Conservation (phyloP, 163 green algal species). For the Scenedesmus sp. region DNA sequence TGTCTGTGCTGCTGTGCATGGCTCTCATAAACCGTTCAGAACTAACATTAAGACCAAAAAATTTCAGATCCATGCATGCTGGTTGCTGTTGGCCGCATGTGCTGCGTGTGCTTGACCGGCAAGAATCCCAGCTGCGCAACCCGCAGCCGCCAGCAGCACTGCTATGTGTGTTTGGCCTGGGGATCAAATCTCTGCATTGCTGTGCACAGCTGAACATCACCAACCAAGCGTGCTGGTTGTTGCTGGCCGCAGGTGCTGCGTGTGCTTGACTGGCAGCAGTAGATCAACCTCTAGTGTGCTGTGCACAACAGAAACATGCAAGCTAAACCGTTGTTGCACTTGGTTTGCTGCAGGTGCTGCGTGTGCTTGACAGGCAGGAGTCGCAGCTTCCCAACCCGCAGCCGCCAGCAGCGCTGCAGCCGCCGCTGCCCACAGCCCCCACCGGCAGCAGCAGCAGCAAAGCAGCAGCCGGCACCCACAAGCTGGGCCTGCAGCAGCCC, state of each 20-base stretch:
- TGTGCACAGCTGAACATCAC: no score
- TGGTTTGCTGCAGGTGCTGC: constrained; percentile 1
- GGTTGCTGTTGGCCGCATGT: neutral
- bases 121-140: constrained; percentile 24
- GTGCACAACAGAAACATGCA: no score
- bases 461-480: neutral
- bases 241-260: no score
- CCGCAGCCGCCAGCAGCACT: constrained; percentile 39
- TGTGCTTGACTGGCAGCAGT: no score
- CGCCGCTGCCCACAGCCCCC: constrained; percentile 10
- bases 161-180: no score
- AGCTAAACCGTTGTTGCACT: no score
- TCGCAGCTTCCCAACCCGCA: neutral
- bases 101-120: constrained; percentile 19
- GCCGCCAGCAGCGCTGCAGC: constrained; percentile 38
- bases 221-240: no score
- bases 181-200: no score
- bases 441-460: constrained; percentile 7
- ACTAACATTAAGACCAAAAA: no score
- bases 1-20: no score
- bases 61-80: neutral
- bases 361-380: constrained; percentile 18
- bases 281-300: no score
- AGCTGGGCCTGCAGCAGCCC: neutral
- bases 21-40: no score